Evolutionary conservation across 1,284 basidiomycete species (phyloP).

Genomic region (Tremellales sp.): DNA sequence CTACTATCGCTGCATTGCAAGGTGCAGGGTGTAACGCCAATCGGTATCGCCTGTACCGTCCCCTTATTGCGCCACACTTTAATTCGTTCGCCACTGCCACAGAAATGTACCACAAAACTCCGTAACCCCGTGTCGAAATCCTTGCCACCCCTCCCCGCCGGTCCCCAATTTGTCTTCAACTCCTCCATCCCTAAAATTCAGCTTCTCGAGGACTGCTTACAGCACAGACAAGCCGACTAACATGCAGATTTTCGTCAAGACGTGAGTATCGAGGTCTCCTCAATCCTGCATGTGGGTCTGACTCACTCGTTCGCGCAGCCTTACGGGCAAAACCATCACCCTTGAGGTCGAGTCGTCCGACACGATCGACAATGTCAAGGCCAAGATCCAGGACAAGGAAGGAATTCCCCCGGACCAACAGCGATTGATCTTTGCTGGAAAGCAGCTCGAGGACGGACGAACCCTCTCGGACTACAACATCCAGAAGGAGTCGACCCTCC

Average conservation of each 20-base stretch:
- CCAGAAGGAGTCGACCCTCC: slow-evolving; percentile 93
- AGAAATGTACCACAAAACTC: too few species aligned
- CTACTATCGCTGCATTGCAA: too few species aligned
- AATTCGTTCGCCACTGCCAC: too few species aligned
- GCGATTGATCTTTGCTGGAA: slow-evolving; percentile 96
- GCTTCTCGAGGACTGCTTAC: slow-evolving; percentile 36
- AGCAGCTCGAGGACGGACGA: slow-evolving; percentile 93
- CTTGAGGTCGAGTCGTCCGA: slow-evolving; percentile 82
- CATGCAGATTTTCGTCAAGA: slow-evolving; percentile 94
- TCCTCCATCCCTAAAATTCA: slow-evolving; percentile 17
- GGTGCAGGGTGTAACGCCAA: too few species aligned
- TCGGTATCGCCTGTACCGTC: too few species aligned
- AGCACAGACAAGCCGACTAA: slow-evolving; percentile 36
- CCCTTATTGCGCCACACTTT: too few species aligned
- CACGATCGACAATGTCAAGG: slow-evolving; percentile 97
- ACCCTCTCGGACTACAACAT: slow-evolving; percentile 92
- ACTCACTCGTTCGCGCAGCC: slow-evolving; percentile 53
- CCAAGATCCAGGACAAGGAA: slow-evolving; percentile 94
- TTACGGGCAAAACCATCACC: slow-evolving; percentile 98
- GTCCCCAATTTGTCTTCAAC: neutral
- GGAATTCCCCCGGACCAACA: slow-evolving; percentile 83
- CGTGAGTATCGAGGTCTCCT: slow-evolving; percentile 54
- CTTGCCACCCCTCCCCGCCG: slow-evolving; percentile 21
- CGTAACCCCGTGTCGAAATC: too few species aligned
- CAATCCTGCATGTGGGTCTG: neutral